These are phyloP conservation scores for Capsella bursapastoris DNA, from an alignment of 345 rosid species.

Conservation along the genomic window DNA sequence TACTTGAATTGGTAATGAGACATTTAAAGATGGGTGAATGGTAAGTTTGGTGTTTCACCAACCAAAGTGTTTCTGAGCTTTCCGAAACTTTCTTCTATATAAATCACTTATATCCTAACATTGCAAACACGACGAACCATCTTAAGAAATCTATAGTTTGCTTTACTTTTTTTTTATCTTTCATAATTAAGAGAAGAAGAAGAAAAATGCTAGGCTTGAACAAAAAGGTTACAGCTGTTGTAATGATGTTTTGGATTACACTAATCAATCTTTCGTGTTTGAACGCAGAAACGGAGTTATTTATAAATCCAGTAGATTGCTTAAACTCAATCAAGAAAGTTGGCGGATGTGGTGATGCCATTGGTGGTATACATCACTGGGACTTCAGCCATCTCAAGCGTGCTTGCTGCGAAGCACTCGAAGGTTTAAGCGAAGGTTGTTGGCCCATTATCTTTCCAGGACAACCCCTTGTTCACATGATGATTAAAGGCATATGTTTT, in stretches of 20 bases:
- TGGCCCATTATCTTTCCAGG: neutral
- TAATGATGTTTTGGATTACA: neutral
- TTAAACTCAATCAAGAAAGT: neutral
- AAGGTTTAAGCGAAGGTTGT: neutral
- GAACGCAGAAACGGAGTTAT: neutral
- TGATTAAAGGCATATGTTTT: neutral
- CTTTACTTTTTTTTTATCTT: too few species aligned
- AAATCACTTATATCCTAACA: too few species aligned
- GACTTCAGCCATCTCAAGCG: neutral
- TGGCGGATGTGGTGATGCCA: neutral
- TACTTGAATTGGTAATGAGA: neutral
- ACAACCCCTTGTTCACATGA: neutral
- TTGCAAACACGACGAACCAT: too few species aligned
- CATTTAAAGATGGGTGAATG: neutral
- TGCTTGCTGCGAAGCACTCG: neutral
- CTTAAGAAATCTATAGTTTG: too few species aligned
- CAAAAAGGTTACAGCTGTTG: neutral
- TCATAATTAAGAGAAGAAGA: too few species aligned
- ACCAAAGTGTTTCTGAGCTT: neutral
- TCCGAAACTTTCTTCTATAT: too few species aligned
- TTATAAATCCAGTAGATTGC: neutral
- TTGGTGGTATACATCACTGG: neutral
- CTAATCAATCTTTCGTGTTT: neutral
- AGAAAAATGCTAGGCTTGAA: neutral
- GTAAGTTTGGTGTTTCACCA: neutral